A percentile compares a stretch with the other conserved stretches of the same genome.
phyloP scores from a whole-genome alignment of 306 rosid species.

The Senna tora region DNA sequence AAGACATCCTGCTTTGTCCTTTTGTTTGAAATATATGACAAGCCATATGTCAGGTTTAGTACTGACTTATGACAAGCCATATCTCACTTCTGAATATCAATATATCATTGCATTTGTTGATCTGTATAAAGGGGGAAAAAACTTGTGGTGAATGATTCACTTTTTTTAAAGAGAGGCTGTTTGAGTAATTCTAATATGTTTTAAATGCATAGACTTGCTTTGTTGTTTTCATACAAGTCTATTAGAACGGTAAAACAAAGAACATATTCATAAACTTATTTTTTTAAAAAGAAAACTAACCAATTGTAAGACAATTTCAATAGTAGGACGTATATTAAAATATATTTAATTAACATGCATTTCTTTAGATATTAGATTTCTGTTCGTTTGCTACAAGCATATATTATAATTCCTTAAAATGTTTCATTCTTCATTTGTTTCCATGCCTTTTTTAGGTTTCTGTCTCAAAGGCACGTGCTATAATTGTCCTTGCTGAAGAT shows the following conservation, averaged over 20 bases:
- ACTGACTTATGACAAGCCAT: neutral
- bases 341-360: neutral
- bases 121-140: neutral
- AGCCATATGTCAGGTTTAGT: conserved; percentile 13
- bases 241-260: neutral
- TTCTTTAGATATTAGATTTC: neutral
- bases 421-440: conserved; percentile 20
- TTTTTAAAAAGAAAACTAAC: too few relatives aligned
- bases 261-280: too few relatives aligned
- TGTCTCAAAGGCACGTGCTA: conserved; percentile 91
- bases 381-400: neutral
- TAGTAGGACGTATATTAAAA: too few relatives aligned
- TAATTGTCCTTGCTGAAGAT: conserved; percentile 89
- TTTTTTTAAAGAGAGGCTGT: conserved; percentile 28
- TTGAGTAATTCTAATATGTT: conserved; percentile 28
- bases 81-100: neutral
- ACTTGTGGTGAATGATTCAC: neutral
- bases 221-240: conserved; percentile 18
- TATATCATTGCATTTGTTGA: neutral
- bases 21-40: conserved; percentile 16
- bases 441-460: conserved; percentile 61
- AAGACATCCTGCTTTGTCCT: conserved; percentile 19
- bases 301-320: too few relatives aligned
- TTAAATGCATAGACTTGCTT: conserved; percentile 24
- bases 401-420: neutral